A percentile compares a stretch with the other conserved stretches of the same genome.
Evolutionary conservation across 345 rosid species (phyloP).

Genomic region (Rhodomyrtus tomentosa): DNA sequence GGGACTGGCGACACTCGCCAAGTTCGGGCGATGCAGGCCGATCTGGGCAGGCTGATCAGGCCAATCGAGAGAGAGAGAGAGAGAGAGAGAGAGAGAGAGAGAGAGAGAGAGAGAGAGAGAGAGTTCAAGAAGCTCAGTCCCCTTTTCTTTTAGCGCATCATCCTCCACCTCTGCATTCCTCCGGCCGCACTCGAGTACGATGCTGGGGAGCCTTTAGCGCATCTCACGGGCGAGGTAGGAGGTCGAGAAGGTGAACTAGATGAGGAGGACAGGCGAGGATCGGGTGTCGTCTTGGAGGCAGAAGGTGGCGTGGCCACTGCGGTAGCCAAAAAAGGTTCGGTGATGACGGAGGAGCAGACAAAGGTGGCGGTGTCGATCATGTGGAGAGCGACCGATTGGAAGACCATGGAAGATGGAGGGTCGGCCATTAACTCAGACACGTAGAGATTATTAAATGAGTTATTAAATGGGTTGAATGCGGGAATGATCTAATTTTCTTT

Average conservation of each 20-base stretch:
- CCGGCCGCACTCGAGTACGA: conserved; percentile 46
- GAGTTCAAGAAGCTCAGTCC: no score
- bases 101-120: no score
- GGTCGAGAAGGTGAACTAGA: conserved; percentile 64
- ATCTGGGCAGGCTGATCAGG: no score
- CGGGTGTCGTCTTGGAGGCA: conserved; percentile 52
- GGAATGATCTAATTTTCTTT: no score
- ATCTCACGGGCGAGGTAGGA: conserved; percentile 67
- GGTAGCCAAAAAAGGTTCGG: conserved; percentile 74
- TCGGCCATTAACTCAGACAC: no score
- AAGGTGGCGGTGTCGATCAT: conserved; percentile 47
- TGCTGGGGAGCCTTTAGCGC: conserved; percentile 53
- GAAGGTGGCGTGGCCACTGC: conserved; percentile 61
- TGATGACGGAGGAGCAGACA: conserved; percentile 21
- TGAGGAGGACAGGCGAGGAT: conserved; percentile 40
- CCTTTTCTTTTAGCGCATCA: background rate
- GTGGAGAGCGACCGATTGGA: conserved; percentile 27
- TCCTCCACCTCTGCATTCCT: conserved; percentile 5
- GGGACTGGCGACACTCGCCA: no score
- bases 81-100: no score
- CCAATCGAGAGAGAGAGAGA: no score
- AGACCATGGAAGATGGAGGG: background rate
- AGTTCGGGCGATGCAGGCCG: no score
- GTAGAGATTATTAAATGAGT: no score
- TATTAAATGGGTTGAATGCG: no score